Evolutionary conservation across 108 stramenopile genomes (phyloP), one percentile per base, ranked within the genome.

Genomic region (Aurantiochytrium sp.): DNA sequence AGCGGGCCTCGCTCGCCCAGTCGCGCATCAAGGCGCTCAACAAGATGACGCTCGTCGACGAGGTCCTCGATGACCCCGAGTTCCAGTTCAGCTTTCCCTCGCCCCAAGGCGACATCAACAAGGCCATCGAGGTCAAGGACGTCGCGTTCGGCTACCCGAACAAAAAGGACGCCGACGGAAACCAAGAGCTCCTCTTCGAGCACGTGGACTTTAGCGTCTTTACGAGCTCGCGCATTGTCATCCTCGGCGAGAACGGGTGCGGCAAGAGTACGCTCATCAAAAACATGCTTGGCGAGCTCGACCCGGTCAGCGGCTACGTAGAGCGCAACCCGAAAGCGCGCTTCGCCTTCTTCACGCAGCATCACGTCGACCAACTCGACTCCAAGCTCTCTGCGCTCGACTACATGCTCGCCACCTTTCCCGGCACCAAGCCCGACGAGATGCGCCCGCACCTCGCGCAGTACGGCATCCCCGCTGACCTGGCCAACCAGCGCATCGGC

Each of bases 21-120:
- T 94, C 93, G 86, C 95, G 99, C 12, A 96, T 99, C 90, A 99
- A 99, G 90, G 94, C 97, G n/a, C 93, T 98, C 5, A 96, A 98
- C 68, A 96, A 96, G 87, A 96, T 96, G 95, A 96, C 96, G 69
- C 87, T 95, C 10, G 87, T 85, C 0, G 95, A 94, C 50, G 94
- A 93, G 32, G 94, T 96, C 1, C 92, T 91, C 32, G 88, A 94
- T 8, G 96, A 97, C 27, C 91, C 86, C 48, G 55, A 93, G 21
- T 96, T 95, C 95, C 87, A 94, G 45, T 98, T 99, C 89, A 85
- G 91, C 24, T 96, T 99, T 88, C 97, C 97, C 0, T 94, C 94
- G 81, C 96, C 97, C 19, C 96, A 93, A 37, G 96, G 42, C 12
- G 55, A 55, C 5, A 37, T 88, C 54, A 55, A n/a, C 96, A 4